Evolutionary conservation across 2,329 filamentous ascomycete species (phyloP).

Genomic region (Penicillium sp.): DNA sequence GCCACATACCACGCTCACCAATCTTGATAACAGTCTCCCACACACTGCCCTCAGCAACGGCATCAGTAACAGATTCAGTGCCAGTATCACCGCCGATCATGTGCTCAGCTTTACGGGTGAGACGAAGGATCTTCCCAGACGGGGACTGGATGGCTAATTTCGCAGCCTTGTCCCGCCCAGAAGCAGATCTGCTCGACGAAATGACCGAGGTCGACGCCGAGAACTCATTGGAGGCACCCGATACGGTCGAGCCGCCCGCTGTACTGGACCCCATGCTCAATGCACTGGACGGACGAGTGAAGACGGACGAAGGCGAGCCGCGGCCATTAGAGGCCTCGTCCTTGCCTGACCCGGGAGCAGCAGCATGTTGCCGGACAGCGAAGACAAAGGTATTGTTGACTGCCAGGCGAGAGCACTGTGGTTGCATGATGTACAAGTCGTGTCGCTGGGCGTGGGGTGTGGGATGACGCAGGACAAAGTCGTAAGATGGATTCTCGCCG

Average conservation of each 20-base stretch:
- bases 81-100: constrained; percentile 36
- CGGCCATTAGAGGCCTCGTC: constrained; percentile 43
- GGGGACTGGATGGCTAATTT: constrained; percentile 95
- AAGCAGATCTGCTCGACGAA: constrained; percentile 45
- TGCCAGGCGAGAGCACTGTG: constrained; percentile 83
- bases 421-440: constrained; percentile 94
- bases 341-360: constrained; percentile 50
- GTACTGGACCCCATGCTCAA: constrained; percentile 61
- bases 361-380: constrained; percentile 87
- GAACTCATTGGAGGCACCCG: constrained; percentile 42
- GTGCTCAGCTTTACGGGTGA: constrained; percentile 49
- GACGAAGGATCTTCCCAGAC: constrained; percentile 85
- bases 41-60: constrained; percentile 51
- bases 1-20: constrained; percentile 61
- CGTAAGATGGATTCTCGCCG: constrained; percentile 89
- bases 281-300: constrained; percentile 55
- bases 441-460: constrained; percentile 97
- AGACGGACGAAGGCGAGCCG: constrained; percentile 49
- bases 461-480: constrained; percentile 88
- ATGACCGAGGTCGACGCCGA: constrained; percentile 52
- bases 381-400: constrained; percentile 99
- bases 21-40: constrained; percentile 70
- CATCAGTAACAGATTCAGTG: constrained; percentile 38
- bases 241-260: constrained; percentile 52
- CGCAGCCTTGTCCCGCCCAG: constrained; percentile 69